Percentiles rank a stretch among this genome's conserved stretches.
These are phyloP conservation scores for Cinchona pubescens DNA, from an alignment of 257 asterid genomes.

Conservation along the genomic window DNA sequence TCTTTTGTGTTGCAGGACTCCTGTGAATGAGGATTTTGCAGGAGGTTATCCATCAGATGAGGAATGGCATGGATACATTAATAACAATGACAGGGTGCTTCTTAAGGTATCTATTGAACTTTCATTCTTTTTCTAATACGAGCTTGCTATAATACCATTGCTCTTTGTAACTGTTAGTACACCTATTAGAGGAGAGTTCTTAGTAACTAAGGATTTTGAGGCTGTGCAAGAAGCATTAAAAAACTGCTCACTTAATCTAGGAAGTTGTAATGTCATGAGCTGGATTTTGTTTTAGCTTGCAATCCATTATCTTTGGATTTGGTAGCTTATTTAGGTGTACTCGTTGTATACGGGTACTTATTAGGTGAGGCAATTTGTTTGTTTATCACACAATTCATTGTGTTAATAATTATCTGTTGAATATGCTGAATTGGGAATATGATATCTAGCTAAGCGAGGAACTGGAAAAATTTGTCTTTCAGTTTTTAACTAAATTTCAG, in stretches of 20 bases:
- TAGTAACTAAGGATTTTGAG: neutral
- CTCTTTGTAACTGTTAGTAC: neutral
- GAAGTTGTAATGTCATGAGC: neutral
- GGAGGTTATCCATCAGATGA: constrained; percentile 76
- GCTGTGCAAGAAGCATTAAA: neutral
- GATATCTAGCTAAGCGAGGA: neutral
- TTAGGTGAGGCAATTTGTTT: neutral
- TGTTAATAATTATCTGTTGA: neutral
- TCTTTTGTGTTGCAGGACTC: constrained; percentile 60
- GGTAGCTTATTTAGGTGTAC: neutral
- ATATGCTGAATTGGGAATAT: neutral
- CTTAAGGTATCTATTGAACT: constrained; percentile 59
- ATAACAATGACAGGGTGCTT: constrained; percentile 78
- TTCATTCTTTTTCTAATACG: neutral
- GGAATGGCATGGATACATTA: constrained; percentile 81
- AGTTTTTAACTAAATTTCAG: too few species aligned
- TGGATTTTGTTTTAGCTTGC: neutral
- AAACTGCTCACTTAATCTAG: neutral
- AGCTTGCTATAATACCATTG: neutral
- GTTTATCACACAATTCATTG: too few species aligned
- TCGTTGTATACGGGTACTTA: neutral
- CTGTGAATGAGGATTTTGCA: constrained; percentile 47
- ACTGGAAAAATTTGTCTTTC: neutral
- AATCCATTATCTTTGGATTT: neutral
- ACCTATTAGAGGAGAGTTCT: neutral